These are phyloP conservation scores for Calcarisporium arbuscula DNA, from an alignment of 2,329 filamentous ascomycete genomes.

Conservation along the genomic window DNA sequence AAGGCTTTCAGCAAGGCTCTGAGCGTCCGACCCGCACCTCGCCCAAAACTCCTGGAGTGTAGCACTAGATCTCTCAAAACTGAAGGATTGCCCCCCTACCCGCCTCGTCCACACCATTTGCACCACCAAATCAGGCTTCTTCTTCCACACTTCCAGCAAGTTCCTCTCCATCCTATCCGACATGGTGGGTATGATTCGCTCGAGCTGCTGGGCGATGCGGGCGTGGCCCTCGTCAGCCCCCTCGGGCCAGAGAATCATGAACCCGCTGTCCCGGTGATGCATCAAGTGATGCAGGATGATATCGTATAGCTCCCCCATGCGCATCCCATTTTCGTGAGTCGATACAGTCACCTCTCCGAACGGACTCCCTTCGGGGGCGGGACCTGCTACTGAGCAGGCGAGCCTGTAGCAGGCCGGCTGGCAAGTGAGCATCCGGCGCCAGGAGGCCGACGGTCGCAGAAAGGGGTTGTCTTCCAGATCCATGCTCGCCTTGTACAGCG, in stretches of 20 bases:
- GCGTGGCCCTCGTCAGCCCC: not conserved
- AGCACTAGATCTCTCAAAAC: too few relatives aligned
- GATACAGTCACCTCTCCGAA: not conserved
- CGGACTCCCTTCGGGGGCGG: too few relatives aligned
- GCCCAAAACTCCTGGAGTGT: not conserved
- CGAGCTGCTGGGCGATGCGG: not conserved
- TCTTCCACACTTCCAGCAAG: not conserved
- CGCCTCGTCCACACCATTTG: not conserved
- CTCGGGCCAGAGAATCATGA: not conserved
- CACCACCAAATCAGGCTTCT: not conserved
- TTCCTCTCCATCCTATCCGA: not conserved
- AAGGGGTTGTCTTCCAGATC: constrained; percentile 4
- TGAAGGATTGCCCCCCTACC: too few relatives aligned
- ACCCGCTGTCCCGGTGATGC: not conserved
- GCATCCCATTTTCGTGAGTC: constrained; percentile 1
- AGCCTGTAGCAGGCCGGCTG: too few relatives aligned
- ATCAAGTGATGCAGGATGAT: not conserved
- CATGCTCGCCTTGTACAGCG: not conserved
- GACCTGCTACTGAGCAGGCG: too few relatives aligned
- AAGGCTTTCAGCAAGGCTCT: not conserved
- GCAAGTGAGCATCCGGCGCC: constrained; percentile 16
- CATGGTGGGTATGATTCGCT: not conserved
- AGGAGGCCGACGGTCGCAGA: constrained; percentile 12
- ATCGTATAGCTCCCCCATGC: constrained; percentile 7
- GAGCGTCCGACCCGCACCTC: too few relatives aligned